These are phyloP conservation scores for Neostapfia colusana DNA, from an alignment of 176 grass and related monocot species.

Conservation along the genomic window DNA sequence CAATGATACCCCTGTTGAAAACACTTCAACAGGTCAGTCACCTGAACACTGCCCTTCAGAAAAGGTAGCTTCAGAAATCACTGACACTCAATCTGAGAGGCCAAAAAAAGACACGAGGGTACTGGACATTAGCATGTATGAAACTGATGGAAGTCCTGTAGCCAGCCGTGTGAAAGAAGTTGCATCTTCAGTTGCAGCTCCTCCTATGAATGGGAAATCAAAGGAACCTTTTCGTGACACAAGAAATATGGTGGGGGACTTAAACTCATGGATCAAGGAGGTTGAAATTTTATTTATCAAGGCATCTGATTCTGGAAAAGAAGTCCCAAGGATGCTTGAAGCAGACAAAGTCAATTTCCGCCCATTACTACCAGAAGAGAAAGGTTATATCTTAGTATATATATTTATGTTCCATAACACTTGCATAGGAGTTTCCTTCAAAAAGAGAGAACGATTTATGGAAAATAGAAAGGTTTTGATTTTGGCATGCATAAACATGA, in stretches of 20 bases:
- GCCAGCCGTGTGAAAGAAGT: slow-evolving; percentile 49
- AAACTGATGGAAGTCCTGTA: slow-evolving; percentile 58
- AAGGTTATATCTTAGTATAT: slow-evolving; percentile 50
- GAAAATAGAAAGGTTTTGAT: slow-evolving; percentile 25
- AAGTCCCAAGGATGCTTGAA: slow-evolving; percentile 98
- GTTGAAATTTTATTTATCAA: slow-evolving; percentile 79
- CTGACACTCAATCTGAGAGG: slow-evolving; percentile 25
- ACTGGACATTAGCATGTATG: slow-evolving; percentile 58
- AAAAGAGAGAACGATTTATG: slow-evolving; percentile 13
- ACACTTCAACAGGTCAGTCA: slow-evolving; percentile 42
- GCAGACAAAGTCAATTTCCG: slow-evolving; percentile 83
- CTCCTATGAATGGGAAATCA: slow-evolving; percentile 56
- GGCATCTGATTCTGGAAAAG: slow-evolving; percentile 90
- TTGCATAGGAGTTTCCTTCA: slow-evolving; percentile 31
- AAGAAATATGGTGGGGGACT: slow-evolving; percentile 47
- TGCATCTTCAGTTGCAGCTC: slow-evolving; percentile 33
- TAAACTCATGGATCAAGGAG: slow-evolving; percentile 81
- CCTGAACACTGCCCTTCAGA: slow-evolving; percentile 42
- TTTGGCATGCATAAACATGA: slow-evolving; percentile 22
- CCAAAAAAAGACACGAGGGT: slow-evolving; percentile 37
- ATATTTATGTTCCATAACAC: slow-evolving; percentile 25
- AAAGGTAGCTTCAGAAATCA: slow-evolving; percentile 31
- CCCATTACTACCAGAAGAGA: slow-evolving; percentile 69
- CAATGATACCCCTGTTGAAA: slow-evolving; percentile 54
- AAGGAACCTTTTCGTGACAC: slow-evolving; percentile 51